Evolutionary conservation across 768 basidiomycete genomes (phyloP), one percentile per base, ranked within the genome.

Genomic region (Ramaria sp.): DNA sequence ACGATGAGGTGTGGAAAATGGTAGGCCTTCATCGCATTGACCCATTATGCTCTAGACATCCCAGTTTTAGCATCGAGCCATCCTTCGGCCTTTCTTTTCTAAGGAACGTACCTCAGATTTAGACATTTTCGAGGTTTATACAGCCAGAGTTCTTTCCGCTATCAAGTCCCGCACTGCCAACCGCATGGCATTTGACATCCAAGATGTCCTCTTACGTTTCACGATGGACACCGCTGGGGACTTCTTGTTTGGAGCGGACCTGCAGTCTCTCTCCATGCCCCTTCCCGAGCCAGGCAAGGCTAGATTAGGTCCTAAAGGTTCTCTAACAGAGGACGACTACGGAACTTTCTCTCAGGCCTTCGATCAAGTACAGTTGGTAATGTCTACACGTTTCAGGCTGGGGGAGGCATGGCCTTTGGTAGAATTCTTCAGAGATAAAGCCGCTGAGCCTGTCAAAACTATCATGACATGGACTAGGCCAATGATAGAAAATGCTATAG

Each of bases 81-180:
- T 78, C 49, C 78, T 85, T 2, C 79, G 86, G 5, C 86, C 86
- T 3, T 88, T 86, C 70, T 87, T 88, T 63, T 78, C 83, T 13
- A 76, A 78, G n/a, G 84, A 88, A 59, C 78, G 86, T 30, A 78
- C 83, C 43, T 76, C 80, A 7, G 84, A 88, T 63, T 85, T 85
- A 52, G 78, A 84, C 17, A 72, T 79, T 45, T 86, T 88, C 63
- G 84, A 87, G 61, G 71, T 69, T 43, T 76, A 84, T 59, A 70
- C 76, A 7, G 59, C 65, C 22, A 72, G 71, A n/a, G 77, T 80
- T 0, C 53, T 53, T 54, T 47, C 45, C 45, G 22, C 19, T 19
- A 24, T 24, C 34, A 41, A 60, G 38, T 60, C 56, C 24, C 13
- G 47, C 33, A 68, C 70, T 17, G 59, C 68, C 0, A 37, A 52